phyloP scores from a whole-genome alignment of 495 filamentous ascomycete species.

The Penicillium egyptiacum region DNA sequence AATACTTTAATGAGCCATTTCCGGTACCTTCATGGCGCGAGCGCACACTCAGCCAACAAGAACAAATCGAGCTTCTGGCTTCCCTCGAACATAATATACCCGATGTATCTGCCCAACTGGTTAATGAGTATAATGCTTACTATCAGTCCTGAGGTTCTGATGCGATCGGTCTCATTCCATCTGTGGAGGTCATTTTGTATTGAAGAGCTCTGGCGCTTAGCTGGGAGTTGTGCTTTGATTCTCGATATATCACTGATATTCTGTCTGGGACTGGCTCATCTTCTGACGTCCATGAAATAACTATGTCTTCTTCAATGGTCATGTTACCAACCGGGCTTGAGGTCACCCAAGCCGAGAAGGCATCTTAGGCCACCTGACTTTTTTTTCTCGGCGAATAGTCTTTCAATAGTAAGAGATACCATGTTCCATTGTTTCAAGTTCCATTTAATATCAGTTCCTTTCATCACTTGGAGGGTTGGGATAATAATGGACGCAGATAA shows the following conservation, averaged over 20 bases:
- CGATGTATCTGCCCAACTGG: slow-evolving; percentile 46
- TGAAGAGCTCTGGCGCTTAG: neutral
- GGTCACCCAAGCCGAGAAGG: neutral
- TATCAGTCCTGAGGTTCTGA: slow-evolving; percentile 46
- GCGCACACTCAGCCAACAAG: slow-evolving; percentile 66
- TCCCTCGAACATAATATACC: slow-evolving; percentile 63
- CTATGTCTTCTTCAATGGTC: slow-evolving; percentile 1
- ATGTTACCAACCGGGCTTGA: slow-evolving; percentile 9
- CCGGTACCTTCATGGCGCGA: slow-evolving; percentile 50
- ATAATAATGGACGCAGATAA: neutral
- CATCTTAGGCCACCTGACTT: slow-evolving; percentile 9
- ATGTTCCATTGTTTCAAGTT: slow-evolving; percentile 5
- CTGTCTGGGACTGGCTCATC: slow-evolving; percentile 10
- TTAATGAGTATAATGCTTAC: slow-evolving; percentile 61
- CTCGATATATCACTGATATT: slow-evolving; percentile 7
- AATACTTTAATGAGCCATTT: slow-evolving; percentile 50
- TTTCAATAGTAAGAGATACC: slow-evolving; percentile 4
- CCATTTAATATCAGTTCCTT: neutral
- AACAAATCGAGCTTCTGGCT: slow-evolving; percentile 70
- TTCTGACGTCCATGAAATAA: neutral
- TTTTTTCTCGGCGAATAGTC: neutral
- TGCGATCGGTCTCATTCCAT: neutral
- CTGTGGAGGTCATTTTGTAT: neutral
- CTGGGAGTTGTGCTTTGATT: neutral
- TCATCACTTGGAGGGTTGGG: neutral